phyloP scores from a whole-genome alignment of 352 stramenopile genomes.

The Hyaloperonospora arabidopsidis region DNA sequence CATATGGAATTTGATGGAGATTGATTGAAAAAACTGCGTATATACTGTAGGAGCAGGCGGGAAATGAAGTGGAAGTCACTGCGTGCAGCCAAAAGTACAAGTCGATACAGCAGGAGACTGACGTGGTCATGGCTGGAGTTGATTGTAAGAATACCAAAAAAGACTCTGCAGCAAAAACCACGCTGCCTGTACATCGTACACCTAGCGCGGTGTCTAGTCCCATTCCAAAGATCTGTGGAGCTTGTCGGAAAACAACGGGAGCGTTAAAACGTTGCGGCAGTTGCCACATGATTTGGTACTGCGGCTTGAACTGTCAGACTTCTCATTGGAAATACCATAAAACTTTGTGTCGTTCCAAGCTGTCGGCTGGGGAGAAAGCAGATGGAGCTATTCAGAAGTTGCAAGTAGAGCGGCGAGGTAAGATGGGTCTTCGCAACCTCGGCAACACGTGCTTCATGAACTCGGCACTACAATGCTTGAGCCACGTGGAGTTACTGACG shows the following conservation, averaged over 20 bases:
- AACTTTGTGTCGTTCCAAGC: constrained; percentile 36
- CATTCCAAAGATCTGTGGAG: constrained; percentile 56
- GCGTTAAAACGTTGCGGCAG: constrained; percentile 63
- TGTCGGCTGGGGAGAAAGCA: constrained; percentile 36
- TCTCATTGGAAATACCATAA: constrained; percentile 83
- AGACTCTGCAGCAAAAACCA: constrained; percentile 10
- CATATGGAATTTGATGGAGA: background rate
- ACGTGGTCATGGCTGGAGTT: constrained; percentile 4
- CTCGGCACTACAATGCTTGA: constrained; percentile 85
- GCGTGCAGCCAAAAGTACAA: constrained; percentile 5
- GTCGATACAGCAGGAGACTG: constrained; percentile 11
- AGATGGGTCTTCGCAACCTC: constrained; percentile 71
- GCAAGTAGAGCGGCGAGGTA: constrained; percentile 51
- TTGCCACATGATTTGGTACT: constrained; percentile 79
- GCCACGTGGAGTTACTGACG: constrained; percentile 88
- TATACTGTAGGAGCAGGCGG: constrained; percentile 34
- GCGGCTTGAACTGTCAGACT: constrained; percentile 54
- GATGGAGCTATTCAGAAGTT: constrained; percentile 33
- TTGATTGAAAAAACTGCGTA: constrained; percentile 3
- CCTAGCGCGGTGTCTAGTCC: constrained; percentile 20
- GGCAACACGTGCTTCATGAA: constrained; percentile 84
- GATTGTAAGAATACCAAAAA: constrained; percentile 14
- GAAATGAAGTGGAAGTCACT: constrained; percentile 19
- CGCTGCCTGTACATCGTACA: constrained; percentile 27
- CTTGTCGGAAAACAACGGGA: constrained; percentile 38